Conservation (phyloP, 371 early-diverging fungal species). For the Blastocladiella emersonii region DNA sequence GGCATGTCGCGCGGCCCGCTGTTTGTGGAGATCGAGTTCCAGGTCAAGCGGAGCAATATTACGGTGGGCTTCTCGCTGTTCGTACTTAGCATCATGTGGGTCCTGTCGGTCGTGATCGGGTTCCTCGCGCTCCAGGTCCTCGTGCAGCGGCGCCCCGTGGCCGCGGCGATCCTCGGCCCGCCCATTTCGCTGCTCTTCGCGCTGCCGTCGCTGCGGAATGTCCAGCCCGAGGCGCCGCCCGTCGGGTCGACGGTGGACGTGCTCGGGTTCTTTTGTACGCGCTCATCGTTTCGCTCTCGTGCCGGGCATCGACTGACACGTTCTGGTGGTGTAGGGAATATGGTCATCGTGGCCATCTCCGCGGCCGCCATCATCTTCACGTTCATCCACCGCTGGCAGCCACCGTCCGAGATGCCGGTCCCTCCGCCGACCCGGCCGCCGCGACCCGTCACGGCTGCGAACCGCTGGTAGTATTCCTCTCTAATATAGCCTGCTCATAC, state of each 20-base stretch:
- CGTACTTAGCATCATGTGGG: background rate
- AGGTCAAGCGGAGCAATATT: background rate
- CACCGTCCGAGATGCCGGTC: too few relatives aligned
- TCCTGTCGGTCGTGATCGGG: background rate
- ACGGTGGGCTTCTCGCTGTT: conserved; percentile 4
- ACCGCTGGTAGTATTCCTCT: too few relatives aligned
- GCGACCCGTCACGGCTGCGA: too few relatives aligned
- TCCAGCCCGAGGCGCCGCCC: conserved; percentile 2
- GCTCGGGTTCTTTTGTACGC: conserved; percentile 5
- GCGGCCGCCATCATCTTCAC: background rate
- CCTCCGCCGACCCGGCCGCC: too few relatives aligned
- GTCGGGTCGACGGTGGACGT: conserved; percentile 1
- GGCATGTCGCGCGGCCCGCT: conserved; percentile 36
- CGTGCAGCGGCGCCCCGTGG: background rate
- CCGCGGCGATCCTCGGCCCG: conserved; percentile 1
- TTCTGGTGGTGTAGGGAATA: background rate
- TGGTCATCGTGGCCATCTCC: conserved; percentile 4
- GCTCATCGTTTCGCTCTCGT: background rate
- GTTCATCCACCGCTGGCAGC: conserved; percentile 2
- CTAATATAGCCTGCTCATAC: too few relatives aligned
- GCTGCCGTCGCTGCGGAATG: conserved; percentile 4
- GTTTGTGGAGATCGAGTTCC: conserved; percentile 15
- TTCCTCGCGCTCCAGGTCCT: conserved; percentile 2
- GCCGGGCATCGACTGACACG: background rate
- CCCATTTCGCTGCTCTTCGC: conserved; percentile 5